phyloP scores from a whole-genome alignment of 2,329 filamentous ascomycete species.

The Paraconiothyrium sp. region DNA sequence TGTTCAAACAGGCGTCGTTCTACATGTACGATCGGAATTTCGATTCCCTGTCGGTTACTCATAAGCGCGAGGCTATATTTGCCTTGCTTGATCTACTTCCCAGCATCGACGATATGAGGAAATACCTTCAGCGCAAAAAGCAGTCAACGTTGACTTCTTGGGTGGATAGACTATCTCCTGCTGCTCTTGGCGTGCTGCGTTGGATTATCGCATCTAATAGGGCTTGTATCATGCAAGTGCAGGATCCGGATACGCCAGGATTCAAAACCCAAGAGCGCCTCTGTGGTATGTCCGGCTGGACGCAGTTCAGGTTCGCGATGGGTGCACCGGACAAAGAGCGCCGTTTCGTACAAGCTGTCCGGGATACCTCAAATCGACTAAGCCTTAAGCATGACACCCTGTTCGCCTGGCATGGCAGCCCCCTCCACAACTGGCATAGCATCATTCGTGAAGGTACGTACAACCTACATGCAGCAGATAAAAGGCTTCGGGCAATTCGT shows the following conservation, averaged over 20 bases:
- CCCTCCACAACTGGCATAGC: constrained; percentile 83
- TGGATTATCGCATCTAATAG: constrained; percentile 94
- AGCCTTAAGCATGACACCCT: constrained; percentile 70
- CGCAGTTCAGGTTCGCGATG: constrained; percentile 89
- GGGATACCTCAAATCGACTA: constrained; percentile 53
- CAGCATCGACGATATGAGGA: constrained; percentile 65
- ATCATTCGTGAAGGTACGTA: constrained; percentile 75
- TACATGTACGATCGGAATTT: constrained; percentile 66
- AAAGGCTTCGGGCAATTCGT: neutral
- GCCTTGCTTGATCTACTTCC: constrained; percentile 68
- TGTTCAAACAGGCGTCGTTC: constrained; percentile 48
- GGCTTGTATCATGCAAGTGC: constrained; percentile 83
- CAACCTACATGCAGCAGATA: neutral
- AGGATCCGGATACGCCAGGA: constrained; percentile 49
- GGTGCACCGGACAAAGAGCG: constrained; percentile 90
- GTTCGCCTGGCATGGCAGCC: constrained; percentile 88
- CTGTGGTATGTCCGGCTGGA: constrained; percentile 70
- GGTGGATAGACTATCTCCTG: constrained; percentile 69
- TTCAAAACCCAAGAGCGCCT: constrained; percentile 63
- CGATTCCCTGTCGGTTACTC: constrained; percentile 58
- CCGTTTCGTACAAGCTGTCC: constrained; percentile 73
- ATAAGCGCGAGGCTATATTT: constrained; percentile 63
- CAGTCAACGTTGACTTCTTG: constrained; percentile 57
- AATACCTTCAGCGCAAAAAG: constrained; percentile 57
- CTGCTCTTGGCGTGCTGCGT: constrained; percentile 74